Conservation (phyloP, 495 filamentous ascomycete species). For the Penicillium daleae region DNA sequence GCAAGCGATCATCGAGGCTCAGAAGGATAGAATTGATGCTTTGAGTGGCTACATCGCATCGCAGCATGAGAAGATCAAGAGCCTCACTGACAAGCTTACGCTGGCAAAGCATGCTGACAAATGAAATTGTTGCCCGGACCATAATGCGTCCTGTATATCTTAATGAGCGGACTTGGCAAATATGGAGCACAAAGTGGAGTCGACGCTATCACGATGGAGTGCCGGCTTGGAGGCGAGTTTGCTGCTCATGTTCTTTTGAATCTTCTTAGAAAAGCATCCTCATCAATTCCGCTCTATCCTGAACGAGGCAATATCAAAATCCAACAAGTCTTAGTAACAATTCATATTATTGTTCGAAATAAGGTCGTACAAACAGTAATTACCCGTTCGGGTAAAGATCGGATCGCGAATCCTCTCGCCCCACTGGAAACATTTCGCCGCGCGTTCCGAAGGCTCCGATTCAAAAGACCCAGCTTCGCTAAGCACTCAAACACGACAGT, state of each 20-base stretch:
- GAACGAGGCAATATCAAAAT: background rate
- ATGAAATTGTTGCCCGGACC: background rate
- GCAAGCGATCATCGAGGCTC: background rate
- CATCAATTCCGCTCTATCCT: background rate
- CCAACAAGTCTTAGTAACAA: background rate
- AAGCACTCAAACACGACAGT: background rate
- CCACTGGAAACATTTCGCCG: slow-evolving; percentile 1
- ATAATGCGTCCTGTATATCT: background rate
- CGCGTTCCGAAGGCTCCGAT: slow-evolving; percentile 6
- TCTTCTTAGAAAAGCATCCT: background rate
- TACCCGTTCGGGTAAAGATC: slow-evolving; percentile 7
- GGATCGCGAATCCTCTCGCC: background rate
- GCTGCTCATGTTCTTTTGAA: background rate
- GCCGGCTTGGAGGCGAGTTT: background rate
- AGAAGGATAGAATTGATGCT: slow-evolving; percentile 1
- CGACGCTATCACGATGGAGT: background rate
- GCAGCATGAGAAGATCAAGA: background rate
- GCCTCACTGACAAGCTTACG: background rate
- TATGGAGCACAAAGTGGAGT: background rate
- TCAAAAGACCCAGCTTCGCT: background rate
- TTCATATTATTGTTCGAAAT: background rate
- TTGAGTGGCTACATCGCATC: background rate
- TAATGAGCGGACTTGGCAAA: background rate
- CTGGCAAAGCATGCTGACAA: background rate
- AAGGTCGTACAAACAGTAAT: background rate